Conservation (phyloP, 2,329 filamentous ascomycete species). For the Sclerotinia minor region DNA sequence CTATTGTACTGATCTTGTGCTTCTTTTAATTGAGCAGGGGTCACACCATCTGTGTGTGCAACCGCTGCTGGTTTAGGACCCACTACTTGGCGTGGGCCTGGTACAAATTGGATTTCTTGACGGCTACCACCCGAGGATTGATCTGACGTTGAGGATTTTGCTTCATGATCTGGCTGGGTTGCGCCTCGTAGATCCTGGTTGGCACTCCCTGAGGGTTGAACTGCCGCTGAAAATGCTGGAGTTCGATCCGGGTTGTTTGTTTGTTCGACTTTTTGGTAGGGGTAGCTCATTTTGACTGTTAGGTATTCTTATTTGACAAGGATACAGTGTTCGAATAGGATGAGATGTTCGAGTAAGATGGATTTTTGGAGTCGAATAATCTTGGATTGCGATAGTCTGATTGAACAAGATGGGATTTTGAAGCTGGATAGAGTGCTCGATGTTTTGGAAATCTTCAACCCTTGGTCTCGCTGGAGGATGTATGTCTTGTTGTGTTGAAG, state of each 20-base stretch:
- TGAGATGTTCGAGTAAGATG: neutral
- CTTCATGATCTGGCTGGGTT: too few species aligned
- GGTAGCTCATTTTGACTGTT: neutral
- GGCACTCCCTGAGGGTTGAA: too few species aligned
- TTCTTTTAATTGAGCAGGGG: too few species aligned
- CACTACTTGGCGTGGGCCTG: too few species aligned
- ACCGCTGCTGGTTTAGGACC: neutral
- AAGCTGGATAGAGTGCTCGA: neutral
- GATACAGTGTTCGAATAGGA: neutral
- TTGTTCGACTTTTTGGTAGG: neutral
- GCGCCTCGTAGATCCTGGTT: too few species aligned
- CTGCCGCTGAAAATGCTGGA: neutral
- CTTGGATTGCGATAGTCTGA: neutral
- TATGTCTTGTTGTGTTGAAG: neutral
- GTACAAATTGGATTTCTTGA: neutral
- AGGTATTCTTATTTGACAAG: neutral
- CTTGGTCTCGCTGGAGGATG: too few species aligned
- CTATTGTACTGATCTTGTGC: too few species aligned
- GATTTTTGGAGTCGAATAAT: neutral
- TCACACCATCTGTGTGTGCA: neutral
- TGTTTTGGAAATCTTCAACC: neutral
- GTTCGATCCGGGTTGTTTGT: fast-evolving
- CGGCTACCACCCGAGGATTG: neutral
- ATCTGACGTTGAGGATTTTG: neutral
- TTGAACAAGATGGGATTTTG: neutral